phyloP scores from a whole-genome alignment of 805 yeast species.

The Komagataella pastoris region DNA sequence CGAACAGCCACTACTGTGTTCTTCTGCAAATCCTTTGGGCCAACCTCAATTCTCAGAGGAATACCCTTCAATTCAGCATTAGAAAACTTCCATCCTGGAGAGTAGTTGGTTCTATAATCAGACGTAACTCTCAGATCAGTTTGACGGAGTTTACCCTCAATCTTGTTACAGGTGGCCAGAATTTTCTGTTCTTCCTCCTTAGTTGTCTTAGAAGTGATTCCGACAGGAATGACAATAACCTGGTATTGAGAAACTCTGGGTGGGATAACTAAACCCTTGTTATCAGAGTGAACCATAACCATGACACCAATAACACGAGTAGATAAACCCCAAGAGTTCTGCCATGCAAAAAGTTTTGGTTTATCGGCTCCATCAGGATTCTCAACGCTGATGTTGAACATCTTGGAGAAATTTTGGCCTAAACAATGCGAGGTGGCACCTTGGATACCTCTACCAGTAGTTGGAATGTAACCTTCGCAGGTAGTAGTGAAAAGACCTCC shows the following conservation, averaged over 20 bases:
- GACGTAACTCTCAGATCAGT: constrained; percentile 66
- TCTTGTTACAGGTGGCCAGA: constrained; percentile 51
- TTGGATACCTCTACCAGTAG: constrained; percentile 99
- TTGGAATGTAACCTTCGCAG: constrained; percentile 91
- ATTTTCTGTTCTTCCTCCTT: constrained; percentile 63
- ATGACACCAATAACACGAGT: constrained; percentile 98
- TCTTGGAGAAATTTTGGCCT: constrained; percentile 96
- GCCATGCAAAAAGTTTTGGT: constrained; percentile 82
- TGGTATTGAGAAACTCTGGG: constrained; percentile 93
- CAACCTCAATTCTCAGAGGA: constrained; percentile 88
- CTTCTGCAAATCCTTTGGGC: constrained; percentile 87
- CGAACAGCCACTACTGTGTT: constrained; percentile 79
- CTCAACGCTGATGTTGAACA: constrained; percentile 94
- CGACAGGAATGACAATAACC: constrained; percentile 89
- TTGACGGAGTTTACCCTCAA: constrained; percentile 47
- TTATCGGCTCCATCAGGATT: constrained; percentile 83
- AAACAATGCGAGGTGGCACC: constrained; percentile 98
- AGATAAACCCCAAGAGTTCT: constrained; percentile 98
- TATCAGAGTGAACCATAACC: constrained; percentile 98
- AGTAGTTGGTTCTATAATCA: constrained; percentile 87
- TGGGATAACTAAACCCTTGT: constrained; percentile 95
- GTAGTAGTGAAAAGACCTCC: constrained; percentile 96
- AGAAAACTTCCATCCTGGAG: constrained; percentile 98
- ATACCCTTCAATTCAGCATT: constrained; percentile 95
- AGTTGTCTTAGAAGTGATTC: constrained; percentile 77